These are phyloP conservation scores for Raphanus sativus DNA, from an alignment of 345 rosid species.

Conservation along the genomic window DNA sequence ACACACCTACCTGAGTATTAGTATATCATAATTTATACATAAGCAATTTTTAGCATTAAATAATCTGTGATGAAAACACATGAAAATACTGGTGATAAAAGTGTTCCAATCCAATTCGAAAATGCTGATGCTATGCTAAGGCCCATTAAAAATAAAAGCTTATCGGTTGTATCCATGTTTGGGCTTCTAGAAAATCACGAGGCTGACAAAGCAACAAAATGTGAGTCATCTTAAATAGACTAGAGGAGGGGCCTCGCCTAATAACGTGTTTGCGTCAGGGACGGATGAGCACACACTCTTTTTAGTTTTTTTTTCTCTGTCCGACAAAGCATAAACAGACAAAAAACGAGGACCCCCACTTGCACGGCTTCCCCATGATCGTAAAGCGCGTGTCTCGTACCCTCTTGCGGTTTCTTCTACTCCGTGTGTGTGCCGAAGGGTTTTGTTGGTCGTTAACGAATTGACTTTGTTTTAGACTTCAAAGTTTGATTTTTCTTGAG, in stretches of 20 bases:
- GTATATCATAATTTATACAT: background rate
- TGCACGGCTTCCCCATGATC: background rate
- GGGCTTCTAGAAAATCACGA: conserved; percentile 20
- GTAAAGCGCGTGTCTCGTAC: conserved; percentile 3
- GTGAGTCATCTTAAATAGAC: background rate
- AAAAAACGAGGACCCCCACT: conserved; percentile 12
- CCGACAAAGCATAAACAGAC: background rate
- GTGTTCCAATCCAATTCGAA: background rate
- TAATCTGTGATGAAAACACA: background rate
- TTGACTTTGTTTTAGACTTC: background rate
- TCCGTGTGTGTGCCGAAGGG: conserved; percentile 32
- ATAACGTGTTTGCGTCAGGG: conserved; percentile 27
- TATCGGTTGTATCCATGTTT: background rate
- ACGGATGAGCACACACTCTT: conserved; percentile 27
- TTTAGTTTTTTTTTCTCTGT: background rate
- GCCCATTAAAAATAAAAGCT: background rate
- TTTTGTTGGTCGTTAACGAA: conserved; percentile 4
- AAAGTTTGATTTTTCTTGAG: conserved; percentile 29
- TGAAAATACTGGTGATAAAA: background rate
- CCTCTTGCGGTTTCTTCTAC: background rate
- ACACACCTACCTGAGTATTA: conserved; percentile 1
- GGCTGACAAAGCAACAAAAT: background rate
- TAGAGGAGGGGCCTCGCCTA: conserved; percentile 12
- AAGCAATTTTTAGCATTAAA: background rate
- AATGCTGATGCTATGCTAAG: background rate